A percentile compares a stretch with the other conserved stretches of the same genome.
These are phyloP conservation scores for Nakazawaea anatomiae DNA, from an alignment of 805 yeast genomes.

Conservation along the genomic window DNA sequence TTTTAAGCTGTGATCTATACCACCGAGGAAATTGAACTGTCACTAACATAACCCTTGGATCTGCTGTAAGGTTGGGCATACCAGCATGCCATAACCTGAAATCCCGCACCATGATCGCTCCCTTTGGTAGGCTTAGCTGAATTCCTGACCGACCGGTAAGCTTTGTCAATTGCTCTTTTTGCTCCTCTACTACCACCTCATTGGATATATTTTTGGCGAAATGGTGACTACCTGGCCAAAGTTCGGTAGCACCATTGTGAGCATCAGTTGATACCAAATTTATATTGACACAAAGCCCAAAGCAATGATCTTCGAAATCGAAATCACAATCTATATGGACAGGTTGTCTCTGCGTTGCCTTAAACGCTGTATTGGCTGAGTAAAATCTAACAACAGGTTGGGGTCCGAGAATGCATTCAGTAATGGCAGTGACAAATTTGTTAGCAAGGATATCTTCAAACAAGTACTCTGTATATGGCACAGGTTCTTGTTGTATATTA, in stretches of 20 bases:
- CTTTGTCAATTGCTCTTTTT: background rate
- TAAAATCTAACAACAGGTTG: constrained; percentile 5
- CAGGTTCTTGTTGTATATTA: constrained; percentile 9
- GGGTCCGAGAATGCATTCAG: constrained; percentile 7
- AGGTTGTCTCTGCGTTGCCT: constrained; percentile 2
- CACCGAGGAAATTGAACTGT: constrained; percentile 7
- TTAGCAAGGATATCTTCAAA: constrained; percentile 8
- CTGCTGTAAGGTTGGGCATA: constrained; percentile 3
- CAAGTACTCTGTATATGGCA: constrained; percentile 1
- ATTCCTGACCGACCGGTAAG: background rate
- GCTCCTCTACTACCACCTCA: background rate
- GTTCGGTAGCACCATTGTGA: constrained; percentile 6
- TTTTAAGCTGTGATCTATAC: constrained; percentile 1
- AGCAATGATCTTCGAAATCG: constrained; percentile 5
- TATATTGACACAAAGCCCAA: constrained; percentile 6
- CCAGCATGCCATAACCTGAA: constrained; percentile 8
- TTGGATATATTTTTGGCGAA: background rate
- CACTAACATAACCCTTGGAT: constrained; percentile 6
- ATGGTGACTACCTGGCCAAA: constrained; percentile 8
- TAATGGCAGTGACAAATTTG: background rate
- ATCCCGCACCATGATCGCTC: constrained; percentile 6
- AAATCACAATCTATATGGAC: constrained; percentile 3
- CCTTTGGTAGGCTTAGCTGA: constrained; percentile 6
- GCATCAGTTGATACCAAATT: constrained; percentile 1
- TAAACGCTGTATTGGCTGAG: constrained; percentile 6